Evolutionary conservation across 2,329 filamentous ascomycete species (phyloP), one percentile per base, ranked within the genome.

Genomic region (Beauveria scarabaeidicola): DNA sequence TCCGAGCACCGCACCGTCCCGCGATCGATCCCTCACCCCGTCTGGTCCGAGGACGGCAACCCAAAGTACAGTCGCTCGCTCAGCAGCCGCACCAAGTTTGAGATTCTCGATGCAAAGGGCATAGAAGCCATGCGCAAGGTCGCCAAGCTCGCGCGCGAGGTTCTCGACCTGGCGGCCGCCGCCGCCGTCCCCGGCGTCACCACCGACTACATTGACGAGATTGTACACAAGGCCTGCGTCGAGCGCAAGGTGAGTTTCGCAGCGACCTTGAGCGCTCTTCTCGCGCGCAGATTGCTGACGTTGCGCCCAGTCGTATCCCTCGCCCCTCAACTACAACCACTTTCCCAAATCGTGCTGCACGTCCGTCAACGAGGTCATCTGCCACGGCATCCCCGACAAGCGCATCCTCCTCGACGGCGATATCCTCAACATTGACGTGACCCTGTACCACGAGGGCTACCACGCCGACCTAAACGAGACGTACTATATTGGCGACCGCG

Each of bases 321-420:
- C 93, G 1, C 91, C 93, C 1, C 79, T 97, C 38, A 97, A 97
- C 77, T 97, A 97, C 77, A 89, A 90, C 78, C 81, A 92, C 74
- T 99, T 97, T 76, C 94, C 94, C 65, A 99, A 99, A 77, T 99
- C 94, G 0, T 90, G 97, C 63, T 99, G 94, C 76, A 97, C 93
- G 3, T 97, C 93, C 3, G 77, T 90, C 53, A 99, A 99, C 78
- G 94, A 99, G 75, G 89, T 96, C 64, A 97, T 99, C 73, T 99
- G 94, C 78, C 94, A 99, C 79, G 94, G 94, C 57, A 99, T 99
- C 64, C 94, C 94, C 17, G 94, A 99, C 69, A 86, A 96, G 72
- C 85, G 94, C 59, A 80, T 89, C 8, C 81, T 99, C 1, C 76
- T 91, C 64, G 93, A 99, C 66, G 94, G 94, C 63, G 94, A 99